These are phyloP conservation scores for Nicotiana knightiana DNA, from an alignment of 257 asterid species.

Conservation along the genomic window DNA sequence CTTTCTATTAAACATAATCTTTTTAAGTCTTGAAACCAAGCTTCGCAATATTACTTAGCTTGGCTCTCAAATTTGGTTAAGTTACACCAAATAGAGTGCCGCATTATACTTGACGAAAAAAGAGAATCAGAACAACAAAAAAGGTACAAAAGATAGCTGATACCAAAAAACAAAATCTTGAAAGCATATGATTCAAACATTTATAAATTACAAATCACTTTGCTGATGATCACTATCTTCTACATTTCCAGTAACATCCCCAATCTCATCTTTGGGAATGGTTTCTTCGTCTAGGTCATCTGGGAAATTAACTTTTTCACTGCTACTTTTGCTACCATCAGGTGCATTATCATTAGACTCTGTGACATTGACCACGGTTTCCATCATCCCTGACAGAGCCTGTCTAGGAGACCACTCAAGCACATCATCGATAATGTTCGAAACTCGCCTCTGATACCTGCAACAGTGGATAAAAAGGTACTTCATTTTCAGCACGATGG, in stretches of 20 bases:
- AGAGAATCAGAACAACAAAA: neutral
- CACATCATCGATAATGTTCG: conserved; percentile 93
- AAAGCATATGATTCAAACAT: neutral
- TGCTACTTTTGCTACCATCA: conserved; percentile 22
- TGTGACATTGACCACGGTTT: conserved; percentile 34
- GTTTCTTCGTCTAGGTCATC: conserved; percentile 27
- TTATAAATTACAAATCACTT: conserved; percentile 13
- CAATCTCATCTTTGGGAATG: conserved; percentile 18
- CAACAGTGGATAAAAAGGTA: conserved; percentile 6
- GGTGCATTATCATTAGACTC: conserved; percentile 23
- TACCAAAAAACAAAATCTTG: neutral
- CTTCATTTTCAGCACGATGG: neutral
- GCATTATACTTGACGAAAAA: neutral
- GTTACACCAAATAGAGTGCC: neutral
- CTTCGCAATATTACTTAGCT: neutral
- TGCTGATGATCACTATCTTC: conserved; percentile 32
- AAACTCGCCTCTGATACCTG: conserved; percentile 95
- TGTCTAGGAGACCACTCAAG: conserved; percentile 94
- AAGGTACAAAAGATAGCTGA: neutral
- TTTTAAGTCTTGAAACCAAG: neutral
- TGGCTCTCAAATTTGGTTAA: neutral
- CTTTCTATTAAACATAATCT: neutral
- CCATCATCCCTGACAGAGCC: conserved; percentile 96
- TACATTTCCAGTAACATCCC: conserved; percentile 25
- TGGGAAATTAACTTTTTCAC: neutral